A percentile compares a stretch with the other conserved stretches of the same genome.
phyloP scores from a whole-genome alignment of 768 basidiomycete species.

The Rhodosporidiobolus odoratus region DNA sequence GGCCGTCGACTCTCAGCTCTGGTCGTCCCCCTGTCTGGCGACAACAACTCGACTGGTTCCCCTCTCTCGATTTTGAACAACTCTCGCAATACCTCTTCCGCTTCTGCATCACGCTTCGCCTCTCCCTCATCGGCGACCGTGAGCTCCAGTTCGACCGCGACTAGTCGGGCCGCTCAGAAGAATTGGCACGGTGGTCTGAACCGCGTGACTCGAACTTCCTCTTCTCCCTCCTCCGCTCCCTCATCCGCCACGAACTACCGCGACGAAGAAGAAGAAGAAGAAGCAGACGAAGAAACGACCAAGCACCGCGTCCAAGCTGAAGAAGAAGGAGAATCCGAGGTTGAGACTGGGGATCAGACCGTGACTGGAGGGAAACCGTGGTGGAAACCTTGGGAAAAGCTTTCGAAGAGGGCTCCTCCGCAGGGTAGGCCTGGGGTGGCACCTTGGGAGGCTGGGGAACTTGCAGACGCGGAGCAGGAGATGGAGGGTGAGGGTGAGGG shows the following conservation, averaged over 20 bases:
- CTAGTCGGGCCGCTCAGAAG: not conserved
- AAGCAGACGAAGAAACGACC: not conserved
- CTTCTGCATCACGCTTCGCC: not conserved
- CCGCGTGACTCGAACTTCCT: not conserved
- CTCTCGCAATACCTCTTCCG: not conserved
- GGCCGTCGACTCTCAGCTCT: constrained; percentile 34
- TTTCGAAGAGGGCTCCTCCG: not conserved
- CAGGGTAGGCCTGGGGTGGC: constrained; percentile 11
- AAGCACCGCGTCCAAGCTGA: not conserved
- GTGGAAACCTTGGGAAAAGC: constrained; percentile 8
- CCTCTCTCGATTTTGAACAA: not conserved
- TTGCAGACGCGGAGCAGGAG: not conserved
- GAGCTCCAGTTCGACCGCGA: not conserved
- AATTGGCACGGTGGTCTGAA: constrained; percentile 16
- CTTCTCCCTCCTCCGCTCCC: not conserved
- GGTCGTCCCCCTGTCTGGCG: constrained; percentile 13
- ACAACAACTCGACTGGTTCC: not conserved
- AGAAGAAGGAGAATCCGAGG: not conserved
- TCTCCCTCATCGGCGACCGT: not conserved
- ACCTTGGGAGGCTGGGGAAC: not conserved
- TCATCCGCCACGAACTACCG: not conserved
- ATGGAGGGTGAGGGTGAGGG: not conserved
- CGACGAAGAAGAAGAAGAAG: not conserved
- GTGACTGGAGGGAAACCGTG: not conserved
- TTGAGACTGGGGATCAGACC: not conserved